Percentiles rank a stretch among this genome's conserved stretches.
Evolutionary conservation across 139 green algal species (phyloP).

Genomic region (Picochlorum sp.): DNA sequence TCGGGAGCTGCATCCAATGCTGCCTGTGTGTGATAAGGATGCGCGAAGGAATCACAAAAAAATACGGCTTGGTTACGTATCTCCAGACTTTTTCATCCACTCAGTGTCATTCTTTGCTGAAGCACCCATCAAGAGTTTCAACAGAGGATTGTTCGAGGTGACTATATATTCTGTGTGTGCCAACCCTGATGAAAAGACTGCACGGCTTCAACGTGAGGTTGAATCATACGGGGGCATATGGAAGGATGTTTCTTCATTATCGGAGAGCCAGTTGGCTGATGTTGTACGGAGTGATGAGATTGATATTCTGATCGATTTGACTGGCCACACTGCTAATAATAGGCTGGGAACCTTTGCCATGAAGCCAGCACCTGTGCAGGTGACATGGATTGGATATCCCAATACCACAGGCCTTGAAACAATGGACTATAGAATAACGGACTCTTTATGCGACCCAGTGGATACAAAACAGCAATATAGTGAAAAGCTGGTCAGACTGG

Average conservation of each 20-base stretch:
- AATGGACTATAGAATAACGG: slow-evolving; percentile 89
- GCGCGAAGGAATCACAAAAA: background rate
- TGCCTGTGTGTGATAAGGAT: slow-evolving; percentile 29
- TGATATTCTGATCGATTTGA: slow-evolving; percentile 96
- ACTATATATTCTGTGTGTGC: slow-evolving; percentile 50
- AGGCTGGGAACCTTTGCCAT: slow-evolving; percentile 75
- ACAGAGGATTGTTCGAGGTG: slow-evolving; percentile 15
- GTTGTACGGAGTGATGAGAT: slow-evolving; percentile 52
- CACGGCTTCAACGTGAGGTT: slow-evolving; percentile 42
- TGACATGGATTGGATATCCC: slow-evolving; percentile 98
- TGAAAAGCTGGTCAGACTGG: slow-evolving; percentile 83
- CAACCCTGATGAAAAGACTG: slow-evolving; percentile 71
- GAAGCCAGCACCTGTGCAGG: slow-evolving; percentile 76
- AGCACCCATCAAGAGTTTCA: slow-evolving; percentile 75
- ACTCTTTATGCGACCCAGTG: slow-evolving; percentile 63
- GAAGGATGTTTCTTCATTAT: slow-evolving; percentile 40
- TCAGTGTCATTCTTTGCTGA: slow-evolving; percentile 95
- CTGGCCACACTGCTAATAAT: slow-evolving; percentile 95
- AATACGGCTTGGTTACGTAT: slow-evolving; percentile 83
- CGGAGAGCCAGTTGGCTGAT: slow-evolving; percentile 54
- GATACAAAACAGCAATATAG: slow-evolving; percentile 54
- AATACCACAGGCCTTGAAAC: slow-evolving; percentile 84
- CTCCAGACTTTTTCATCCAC: slow-evolving; percentile 92
- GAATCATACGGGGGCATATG: slow-evolving; percentile 55
- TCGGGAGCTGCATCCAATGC: slow-evolving; percentile 29